These are phyloP conservation scores for Suhomyces kilbournensis DNA, from an alignment of 805 yeast species.

Conservation along the genomic window DNA sequence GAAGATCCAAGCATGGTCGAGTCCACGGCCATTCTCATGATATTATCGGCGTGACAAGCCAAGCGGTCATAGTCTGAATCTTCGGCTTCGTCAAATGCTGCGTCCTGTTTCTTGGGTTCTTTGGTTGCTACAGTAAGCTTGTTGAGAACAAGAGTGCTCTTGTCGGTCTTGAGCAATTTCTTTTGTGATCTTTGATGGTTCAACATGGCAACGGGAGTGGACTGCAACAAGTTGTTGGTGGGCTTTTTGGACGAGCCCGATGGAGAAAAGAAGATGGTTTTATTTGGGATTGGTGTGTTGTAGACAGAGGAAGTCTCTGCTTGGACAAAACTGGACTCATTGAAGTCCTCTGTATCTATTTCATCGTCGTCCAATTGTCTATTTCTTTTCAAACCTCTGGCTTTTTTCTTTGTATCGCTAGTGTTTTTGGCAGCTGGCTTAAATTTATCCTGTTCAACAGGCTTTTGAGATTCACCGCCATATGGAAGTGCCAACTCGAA, in stretches of 20 bases:
- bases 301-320: conserved; percentile 12
- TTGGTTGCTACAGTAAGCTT: not conserved
- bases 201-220: conserved; percentile 24
- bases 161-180: conserved; percentile 8
- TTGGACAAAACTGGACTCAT: conserved; percentile 3
- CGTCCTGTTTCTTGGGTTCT: not conserved
- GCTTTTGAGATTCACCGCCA: not conserved
- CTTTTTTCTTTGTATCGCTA: not conserved
- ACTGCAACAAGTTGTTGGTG: conserved; percentile 14
- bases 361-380: conserved; percentile 4
- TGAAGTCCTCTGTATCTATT: not conserved
- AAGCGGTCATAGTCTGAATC: conserved; percentile 34
- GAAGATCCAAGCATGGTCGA: conserved; percentile 45
- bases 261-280: conserved; percentile 28
- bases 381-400: conserved; percentile 10
- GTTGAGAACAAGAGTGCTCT: not conserved
- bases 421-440: not conserved
- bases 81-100: conserved; percentile 9
- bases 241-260: conserved; percentile 17
- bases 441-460: not conserved
- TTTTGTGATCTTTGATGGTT: conserved; percentile 14
- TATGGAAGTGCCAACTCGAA: conserved; percentile 18
- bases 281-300: conserved; percentile 27
- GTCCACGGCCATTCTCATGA: conserved; percentile 46
- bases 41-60: conserved; percentile 47